A percentile compares a stretch with the other conserved stretches of the same genome.
phyloP scores from a whole-genome alignment of 352 stramenopile species.

The Phytophthora idaei region DNA sequence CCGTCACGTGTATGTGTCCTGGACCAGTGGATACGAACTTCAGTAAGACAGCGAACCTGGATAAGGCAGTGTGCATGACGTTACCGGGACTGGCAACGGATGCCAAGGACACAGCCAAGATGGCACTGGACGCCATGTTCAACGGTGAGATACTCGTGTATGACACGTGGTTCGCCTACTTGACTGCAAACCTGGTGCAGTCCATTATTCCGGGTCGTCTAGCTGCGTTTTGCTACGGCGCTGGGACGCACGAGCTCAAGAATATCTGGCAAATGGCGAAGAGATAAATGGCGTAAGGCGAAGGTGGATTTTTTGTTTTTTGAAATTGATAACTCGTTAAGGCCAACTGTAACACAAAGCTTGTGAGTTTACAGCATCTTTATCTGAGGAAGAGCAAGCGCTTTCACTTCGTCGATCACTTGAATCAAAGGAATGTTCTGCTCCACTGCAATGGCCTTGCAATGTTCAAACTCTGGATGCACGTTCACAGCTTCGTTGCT shows the following conservation, averaged over 20 bases:
- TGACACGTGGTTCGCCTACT: slow-evolving; percentile 55
- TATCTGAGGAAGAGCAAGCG: slow-evolving; percentile 35
- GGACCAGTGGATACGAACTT: slow-evolving; percentile 82
- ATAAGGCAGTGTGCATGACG: slow-evolving; percentile 47
- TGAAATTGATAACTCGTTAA: neutral
- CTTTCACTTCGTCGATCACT: slow-evolving; percentile 65
- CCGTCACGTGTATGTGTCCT: slow-evolving; percentile 79
- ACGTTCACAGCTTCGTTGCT: slow-evolving; percentile 64
- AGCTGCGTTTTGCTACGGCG: slow-evolving; percentile 29
- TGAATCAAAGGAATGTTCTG: slow-evolving; percentile 50
- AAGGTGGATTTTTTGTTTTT: neutral
- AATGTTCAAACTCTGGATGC: slow-evolving; percentile 86
- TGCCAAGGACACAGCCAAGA: slow-evolving; percentile 58
- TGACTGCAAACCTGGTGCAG: slow-evolving; percentile 34
- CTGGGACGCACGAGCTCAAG: slow-evolving; percentile 42
- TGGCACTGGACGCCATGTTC: slow-evolving; percentile 66
- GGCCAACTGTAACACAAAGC: too few species aligned
- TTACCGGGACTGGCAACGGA: slow-evolving; percentile 43
- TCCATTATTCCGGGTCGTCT: slow-evolving; percentile 40
- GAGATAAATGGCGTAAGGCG: slow-evolving; percentile 26
- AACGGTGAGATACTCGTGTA: slow-evolving; percentile 57
- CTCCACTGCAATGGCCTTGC: slow-evolving; percentile 65
- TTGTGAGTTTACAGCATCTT: neutral
- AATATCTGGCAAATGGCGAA: slow-evolving; percentile 46
- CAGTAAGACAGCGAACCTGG: slow-evolving; percentile 40